A percentile compares a stretch with the other conserved stretches of the same genome.
Conservation (phyloP, 2,329 filamentous ascomycete species). For the Knufia fluminis region DNA sequence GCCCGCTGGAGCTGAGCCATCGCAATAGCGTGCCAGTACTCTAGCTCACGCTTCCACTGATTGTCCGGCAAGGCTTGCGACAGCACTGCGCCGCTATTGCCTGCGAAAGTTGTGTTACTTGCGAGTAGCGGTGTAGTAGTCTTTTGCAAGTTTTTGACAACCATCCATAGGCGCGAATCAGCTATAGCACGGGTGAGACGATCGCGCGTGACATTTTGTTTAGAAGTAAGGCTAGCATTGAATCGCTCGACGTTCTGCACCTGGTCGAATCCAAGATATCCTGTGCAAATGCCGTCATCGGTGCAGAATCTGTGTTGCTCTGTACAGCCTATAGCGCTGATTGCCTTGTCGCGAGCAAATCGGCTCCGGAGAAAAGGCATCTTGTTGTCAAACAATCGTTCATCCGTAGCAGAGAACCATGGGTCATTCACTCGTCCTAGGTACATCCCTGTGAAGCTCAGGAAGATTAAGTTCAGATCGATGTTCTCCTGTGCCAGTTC, state of each 20-base stretch:
- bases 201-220: constrained; percentile 16
- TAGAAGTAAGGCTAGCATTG: constrained; percentile 10
- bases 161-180: constrained; percentile 1
- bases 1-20: constrained; percentile 18
- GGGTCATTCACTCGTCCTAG: constrained; percentile 14
- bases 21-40: constrained; percentile 16
- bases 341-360: too few species aligned
- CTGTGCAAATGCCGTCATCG: too few species aligned
- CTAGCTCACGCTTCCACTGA: constrained; percentile 16
- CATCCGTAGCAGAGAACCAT: constrained; percentile 13
- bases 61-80: constrained; percentile 12
- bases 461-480: constrained; percentile 14
- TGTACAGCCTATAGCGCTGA: too few species aligned
- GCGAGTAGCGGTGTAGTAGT: constrained; percentile 12
- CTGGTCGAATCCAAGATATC: constrained; percentile 15
- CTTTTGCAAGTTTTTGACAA: constrained; percentile 7
- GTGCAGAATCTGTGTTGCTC: too few species aligned
- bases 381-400: too few species aligned
- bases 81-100: constrained; percentile 8
- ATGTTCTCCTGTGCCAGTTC: constrained; percentile 10
- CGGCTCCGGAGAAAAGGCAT: too few species aligned
- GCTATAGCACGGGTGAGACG: constrained; percentile 12
- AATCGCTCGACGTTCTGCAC: constrained; percentile 13
- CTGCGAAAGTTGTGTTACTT: constrained; percentile 7
- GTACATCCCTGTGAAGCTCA: constrained; percentile 16